Conservation (phyloP, 768 basidiomycete genomes). For the Tylopilus balloui region DNA sequence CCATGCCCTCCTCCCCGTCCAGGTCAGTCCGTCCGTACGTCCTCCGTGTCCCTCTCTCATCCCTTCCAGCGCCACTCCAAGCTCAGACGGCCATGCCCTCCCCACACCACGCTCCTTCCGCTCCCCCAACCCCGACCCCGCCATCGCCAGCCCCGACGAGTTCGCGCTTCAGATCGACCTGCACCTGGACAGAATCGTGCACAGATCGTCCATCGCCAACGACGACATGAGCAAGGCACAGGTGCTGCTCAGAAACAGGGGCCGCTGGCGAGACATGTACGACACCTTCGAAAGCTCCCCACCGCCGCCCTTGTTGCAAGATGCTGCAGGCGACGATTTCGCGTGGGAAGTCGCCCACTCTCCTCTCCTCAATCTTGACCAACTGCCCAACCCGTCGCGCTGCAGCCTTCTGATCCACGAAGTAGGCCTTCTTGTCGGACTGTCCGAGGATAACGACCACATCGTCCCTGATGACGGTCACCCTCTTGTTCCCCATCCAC, state of each 20-base stretch:
- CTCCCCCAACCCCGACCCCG: no score
- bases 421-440: constrained; percentile 30
- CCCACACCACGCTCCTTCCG: constrained; percentile 19
- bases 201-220: neutral
- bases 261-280: constrained; percentile 6
- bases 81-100: constrained; percentile 9
- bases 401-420: constrained; percentile 31
- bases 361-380: neutral
- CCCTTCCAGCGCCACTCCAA: constrained; percentile 6
- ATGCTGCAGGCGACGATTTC: constrained; percentile 8
- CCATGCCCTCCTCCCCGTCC: constrained; percentile 19
- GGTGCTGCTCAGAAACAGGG: constrained; percentile 15
- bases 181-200: constrained; percentile 5
- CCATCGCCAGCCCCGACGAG: constrained; percentile 14
- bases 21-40: constrained; percentile 17
- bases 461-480: no score
- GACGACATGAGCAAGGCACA: constrained; percentile 14
- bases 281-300: constrained; percentile 11
- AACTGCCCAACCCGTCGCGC: constrained; percentile 12
- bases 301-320: neutral
- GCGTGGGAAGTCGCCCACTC: constrained; percentile 15
- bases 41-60: neutral
- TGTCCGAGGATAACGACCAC: constrained; percentile 21
- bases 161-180: constrained; percentile 9
- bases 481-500: no score